Base-by-base conservation (phyloP, 139 green algal genomes). In the Chlorella vulgaris region DNA sequence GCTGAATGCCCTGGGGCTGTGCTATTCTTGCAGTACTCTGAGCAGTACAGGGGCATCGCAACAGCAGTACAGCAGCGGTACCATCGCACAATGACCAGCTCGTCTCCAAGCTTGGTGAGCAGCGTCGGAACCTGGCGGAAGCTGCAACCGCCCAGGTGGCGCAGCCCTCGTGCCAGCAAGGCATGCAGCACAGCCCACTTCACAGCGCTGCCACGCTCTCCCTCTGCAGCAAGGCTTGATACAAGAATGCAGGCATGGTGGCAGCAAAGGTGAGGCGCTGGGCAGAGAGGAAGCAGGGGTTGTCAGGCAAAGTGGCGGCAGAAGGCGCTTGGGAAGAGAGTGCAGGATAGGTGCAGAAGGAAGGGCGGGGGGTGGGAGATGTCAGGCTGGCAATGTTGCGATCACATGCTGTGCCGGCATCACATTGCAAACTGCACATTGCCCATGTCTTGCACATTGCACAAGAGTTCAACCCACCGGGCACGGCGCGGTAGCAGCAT, bases 141-240 rank as follows among this genome's bases (percentile, higher is more conserved):
- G 29, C 39, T 39, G 69, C 29, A 29, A 33, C 69, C 43, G 28
- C 61, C 61, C 69, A 47, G 38, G 29, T 77, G 69, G 43, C 69
- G 69, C 69, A 77, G 69, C n/a, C 69, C 69, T 6, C 42, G 43
- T 3, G 43, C 43, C 69, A 77, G 69, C 69, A 77, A 42, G 29
- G 69, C 28, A n/a, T 77, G 69, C 69, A 77, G 69, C 19, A 77
- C 28, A 40, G 69, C 43, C 69, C 69, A 77, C 29, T 77, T 77
- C 8, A 28, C 69, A 7, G 69, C 40, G 69, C 69, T 77, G 43
- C 26, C 69, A 1, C 29, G 43, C 43, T 77, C 69, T 42, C 31
- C 43, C 43, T 77, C 69, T 77, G 69, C 43, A 43, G 19, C 36
- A 55, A 21, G 6, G 33, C 15, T 18, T 43, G 31, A 13, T 1